phyloP scores from a whole-genome alignment of 2,329 filamentous ascomycete species.

The Paracorniculantispora psalliotae region DNA sequence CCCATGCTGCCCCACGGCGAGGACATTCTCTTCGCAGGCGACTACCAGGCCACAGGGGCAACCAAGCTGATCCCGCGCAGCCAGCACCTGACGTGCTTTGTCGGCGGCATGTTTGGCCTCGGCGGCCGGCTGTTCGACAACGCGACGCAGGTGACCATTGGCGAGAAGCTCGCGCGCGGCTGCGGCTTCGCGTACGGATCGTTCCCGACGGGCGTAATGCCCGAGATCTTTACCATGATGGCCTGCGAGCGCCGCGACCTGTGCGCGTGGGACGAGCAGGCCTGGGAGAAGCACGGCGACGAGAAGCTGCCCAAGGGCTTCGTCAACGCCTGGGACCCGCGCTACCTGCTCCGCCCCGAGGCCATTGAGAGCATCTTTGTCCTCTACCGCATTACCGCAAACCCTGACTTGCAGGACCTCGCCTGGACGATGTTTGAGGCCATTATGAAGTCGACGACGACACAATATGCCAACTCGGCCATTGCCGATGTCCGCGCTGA shows the following conservation, averaged over 20 bases:
- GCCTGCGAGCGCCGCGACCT: constrained; percentile 24
- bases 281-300: constrained; percentile 23
- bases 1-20: constrained; percentile 54
- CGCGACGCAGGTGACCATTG: constrained; percentile 50
- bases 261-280: constrained; percentile 28
- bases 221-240: constrained; percentile 43
- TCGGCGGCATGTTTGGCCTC: constrained; percentile 60
- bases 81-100: constrained; percentile 60
- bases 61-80: constrained; percentile 28
- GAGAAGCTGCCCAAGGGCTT: constrained; percentile 47
- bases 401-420: constrained; percentile 58
- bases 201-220: constrained; percentile 57
- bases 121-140: constrained; percentile 50
- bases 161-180: constrained; percentile 54
- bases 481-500: constrained; percentile 66
- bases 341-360: constrained; percentile 67
- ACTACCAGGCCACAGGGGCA: constrained; percentile 26
- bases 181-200: constrained; percentile 59
- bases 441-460: constrained; percentile 56
- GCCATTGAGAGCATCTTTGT: constrained; percentile 78
- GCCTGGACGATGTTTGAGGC: constrained; percentile 71
- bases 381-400: constrained; percentile 69
- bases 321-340: constrained; percentile 47
- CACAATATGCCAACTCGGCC: constrained; percentile 58
- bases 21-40: constrained; percentile 56